phyloP scores from a whole-genome alignment of 768 basidiomycete genomes.

The Suillus luteus region DNA sequence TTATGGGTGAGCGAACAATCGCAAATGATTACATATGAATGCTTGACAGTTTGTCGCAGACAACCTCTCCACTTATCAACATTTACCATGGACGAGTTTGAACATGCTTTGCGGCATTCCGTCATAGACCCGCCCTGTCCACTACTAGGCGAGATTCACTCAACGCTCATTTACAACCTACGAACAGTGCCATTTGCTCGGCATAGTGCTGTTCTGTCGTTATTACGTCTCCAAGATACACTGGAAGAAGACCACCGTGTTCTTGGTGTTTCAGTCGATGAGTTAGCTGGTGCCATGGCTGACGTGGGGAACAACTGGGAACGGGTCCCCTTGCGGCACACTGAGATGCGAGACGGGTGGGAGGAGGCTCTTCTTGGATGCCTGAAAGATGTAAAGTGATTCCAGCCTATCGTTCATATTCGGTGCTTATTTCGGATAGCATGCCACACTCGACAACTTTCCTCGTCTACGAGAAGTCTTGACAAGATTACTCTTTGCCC shows the following conservation, averaged over 20 bases:
- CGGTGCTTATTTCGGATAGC: conserved; percentile 45
- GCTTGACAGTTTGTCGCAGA: conserved; percentile 42
- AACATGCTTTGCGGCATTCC: conserved; percentile 81
- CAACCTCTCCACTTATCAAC: conserved; percentile 85
- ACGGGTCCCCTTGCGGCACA: conserved; percentile 67
- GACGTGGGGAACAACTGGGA: conserved; percentile 90
- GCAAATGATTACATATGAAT: background rate
- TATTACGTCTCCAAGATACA: conserved; percentile 45
- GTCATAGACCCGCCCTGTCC: conserved; percentile 66
- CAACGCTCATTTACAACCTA: conserved; percentile 84
- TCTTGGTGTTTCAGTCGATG: conserved; percentile 61
- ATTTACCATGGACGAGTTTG: conserved; percentile 93
- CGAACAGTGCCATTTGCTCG: conserved; percentile 79
- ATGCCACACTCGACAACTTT: conserved; percentile 72
- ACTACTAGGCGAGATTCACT: conserved; percentile 87
- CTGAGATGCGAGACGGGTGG: conserved; percentile 84
- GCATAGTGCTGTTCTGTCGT: conserved; percentile 72
- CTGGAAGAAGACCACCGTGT: conserved; percentile 45
- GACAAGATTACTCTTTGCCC: conserved; percentile 71
- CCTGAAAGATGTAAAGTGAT: conserved; percentile 77
- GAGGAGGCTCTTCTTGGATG: conserved; percentile 89
- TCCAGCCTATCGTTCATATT: conserved; percentile 6
- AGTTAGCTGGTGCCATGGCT: conserved; percentile 67
- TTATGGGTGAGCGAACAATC: conserved; percentile 69
- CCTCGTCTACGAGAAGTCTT: conserved; percentile 72